These are phyloP conservation scores for Suillus hirtellus DNA, from an alignment of 768 basidiomycete species.

Conservation along the genomic window DNA sequence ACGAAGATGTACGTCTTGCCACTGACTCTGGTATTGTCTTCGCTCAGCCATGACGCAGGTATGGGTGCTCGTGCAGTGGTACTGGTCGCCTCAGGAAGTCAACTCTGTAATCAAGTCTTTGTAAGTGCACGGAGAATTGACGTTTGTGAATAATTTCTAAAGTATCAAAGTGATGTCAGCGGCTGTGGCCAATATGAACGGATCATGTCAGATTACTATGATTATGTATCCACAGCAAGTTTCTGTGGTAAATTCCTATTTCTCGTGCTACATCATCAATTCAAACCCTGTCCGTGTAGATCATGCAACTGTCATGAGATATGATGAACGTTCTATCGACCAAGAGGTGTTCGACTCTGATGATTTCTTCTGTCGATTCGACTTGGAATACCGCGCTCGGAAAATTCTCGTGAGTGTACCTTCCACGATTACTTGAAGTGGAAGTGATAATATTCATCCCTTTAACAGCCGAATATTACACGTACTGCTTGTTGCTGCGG, in stretches of 20 bases:
- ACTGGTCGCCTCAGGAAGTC: slow-evolving; percentile 51
- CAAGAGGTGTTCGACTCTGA: slow-evolving; percentile 41
- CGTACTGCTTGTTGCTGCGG: slow-evolving; percentile 45
- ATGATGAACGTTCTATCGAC: slow-evolving; percentile 40
- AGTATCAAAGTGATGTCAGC: slow-evolving; percentile 35
- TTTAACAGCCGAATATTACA: slow-evolving; percentile 43
- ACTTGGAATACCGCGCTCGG: slow-evolving; percentile 35
- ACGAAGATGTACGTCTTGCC: slow-evolving; percentile 30
- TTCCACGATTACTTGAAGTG: background rate
- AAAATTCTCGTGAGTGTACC: slow-evolving; percentile 36
- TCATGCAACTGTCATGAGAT: slow-evolving; percentile 32
- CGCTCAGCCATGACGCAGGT: slow-evolving; percentile 36
- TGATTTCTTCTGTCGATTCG: slow-evolving; percentile 51
- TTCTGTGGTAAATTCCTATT: slow-evolving; percentile 43
- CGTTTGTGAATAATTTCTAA: background rate
- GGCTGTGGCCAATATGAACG: slow-evolving; percentile 50
- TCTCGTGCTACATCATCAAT: background rate
- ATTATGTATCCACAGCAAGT: slow-evolving; percentile 45
- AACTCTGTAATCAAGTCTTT: slow-evolving; percentile 45
- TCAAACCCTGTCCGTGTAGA: slow-evolving; percentile 33
- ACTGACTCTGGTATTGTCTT: background rate
- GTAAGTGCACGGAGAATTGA: slow-evolving; percentile 33
- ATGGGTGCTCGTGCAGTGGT: slow-evolving; percentile 58
- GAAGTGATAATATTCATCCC: background rate
- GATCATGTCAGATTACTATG: slow-evolving; percentile 47